These are phyloP conservation scores for Starmerella bombi DNA, from an alignment of 805 yeast genomes.

Conservation along the genomic window DNA sequence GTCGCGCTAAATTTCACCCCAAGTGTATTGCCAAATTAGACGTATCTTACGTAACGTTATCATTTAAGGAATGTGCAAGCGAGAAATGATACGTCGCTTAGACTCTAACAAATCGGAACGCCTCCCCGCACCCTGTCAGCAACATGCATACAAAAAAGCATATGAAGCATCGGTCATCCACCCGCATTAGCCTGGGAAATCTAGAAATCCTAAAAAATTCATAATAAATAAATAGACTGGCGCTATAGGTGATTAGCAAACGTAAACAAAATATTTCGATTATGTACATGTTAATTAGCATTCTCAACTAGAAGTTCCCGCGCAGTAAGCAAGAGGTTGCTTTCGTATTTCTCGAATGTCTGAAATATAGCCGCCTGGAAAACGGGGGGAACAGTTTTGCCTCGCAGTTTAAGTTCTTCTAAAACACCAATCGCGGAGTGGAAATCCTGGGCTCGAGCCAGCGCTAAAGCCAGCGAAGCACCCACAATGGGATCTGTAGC, in stretches of 20 bases:
- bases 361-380: not conserved
- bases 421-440: slow-evolving; percentile 9
- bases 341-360: not conserved
- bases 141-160: too few relatives aligned
- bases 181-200: too few relatives aligned
- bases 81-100: not conserved
- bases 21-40: not conserved
- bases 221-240: too few relatives aligned
- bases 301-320: too few relatives aligned
- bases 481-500: slow-evolving; percentile 2
- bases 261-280: too few relatives aligned
- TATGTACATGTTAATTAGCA: too few relatives aligned
- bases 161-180: too few relatives aligned
- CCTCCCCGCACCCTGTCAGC: too few relatives aligned
- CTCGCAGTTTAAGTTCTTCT: slow-evolving; percentile 1
- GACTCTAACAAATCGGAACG: not conserved
- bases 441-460: slow-evolving; percentile 3
- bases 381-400: not conserved
- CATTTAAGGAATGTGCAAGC: not conserved
- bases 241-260: too few relatives aligned
- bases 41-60: not conserved
- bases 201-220: too few relatives aligned
- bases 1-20: not conserved
- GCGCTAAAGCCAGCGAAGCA: slow-evolving; percentile 5
- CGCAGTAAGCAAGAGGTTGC: too few relatives aligned